Evolutionary conservation across 148 eudicot species (phyloP), one percentile per base, ranked within the genome.

Genomic region (Dysphania ambrosioides): DNA sequence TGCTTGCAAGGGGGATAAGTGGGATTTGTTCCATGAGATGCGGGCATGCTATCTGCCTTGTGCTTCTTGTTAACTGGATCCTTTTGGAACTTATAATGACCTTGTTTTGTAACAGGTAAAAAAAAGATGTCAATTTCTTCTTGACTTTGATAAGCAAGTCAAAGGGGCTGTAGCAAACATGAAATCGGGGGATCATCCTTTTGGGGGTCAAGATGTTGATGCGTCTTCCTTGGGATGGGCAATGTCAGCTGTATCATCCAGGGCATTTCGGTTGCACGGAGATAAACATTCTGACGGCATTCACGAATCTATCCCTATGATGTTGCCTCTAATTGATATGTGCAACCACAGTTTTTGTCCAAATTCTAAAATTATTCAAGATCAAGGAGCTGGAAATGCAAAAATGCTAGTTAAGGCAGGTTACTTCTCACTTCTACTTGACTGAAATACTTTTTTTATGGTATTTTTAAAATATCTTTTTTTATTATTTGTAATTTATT

Each of bases 321-420:
- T 94, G 97, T 93, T 94, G 75, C 98, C 98, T 72, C 88, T 94
- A 61, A 88, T 94, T 75, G 97, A 94, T 79, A 94, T 94, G 96
- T 94, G 98, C 89, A 94, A 94, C 78, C 98, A 94, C 82, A 91
- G 97, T 85, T 94, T 94, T 79, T 35, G 24, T 75, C 90, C 97
- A 21, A 94, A 94, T 78, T 90, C 97, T 40, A 83, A 91, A 79
- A 91, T 94, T 72, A 82, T 90, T 42, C 98, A 94, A 83, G 93
- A 80, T 76, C 83, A 85, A 78, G 80, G 74, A 64, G 56, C 77
- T 19, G 80, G 69, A 72, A 78, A 73, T 56, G 69, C 83, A 15
- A 68, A 87, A 67, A 86, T 88, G 91, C 86, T 88, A 61, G 86
- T 94, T 41, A 91, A 94, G 97, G 97, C 81, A 76, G 72, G 86